These are phyloP conservation scores for Neospermospora avenae DNA, from an alignment of 2,329 filamentous ascomycete genomes.

Conservation along the genomic window DNA sequence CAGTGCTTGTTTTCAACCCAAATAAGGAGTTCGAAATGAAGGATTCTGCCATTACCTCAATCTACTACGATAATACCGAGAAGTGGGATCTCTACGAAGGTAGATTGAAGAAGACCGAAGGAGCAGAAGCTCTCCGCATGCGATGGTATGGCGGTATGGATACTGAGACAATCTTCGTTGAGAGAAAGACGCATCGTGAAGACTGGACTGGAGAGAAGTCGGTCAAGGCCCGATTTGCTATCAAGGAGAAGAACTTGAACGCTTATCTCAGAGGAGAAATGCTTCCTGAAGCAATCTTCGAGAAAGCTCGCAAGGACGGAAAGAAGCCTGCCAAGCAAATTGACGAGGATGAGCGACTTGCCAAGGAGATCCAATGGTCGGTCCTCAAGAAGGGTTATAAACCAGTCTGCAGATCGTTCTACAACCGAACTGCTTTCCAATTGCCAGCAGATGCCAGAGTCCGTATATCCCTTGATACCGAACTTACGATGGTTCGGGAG, in stretches of 20 bases:
- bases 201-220: constrained; percentile 99
- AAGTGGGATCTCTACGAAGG: constrained; percentile 94
- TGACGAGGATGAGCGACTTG: constrained; percentile 83
- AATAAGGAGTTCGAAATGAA: constrained; percentile 92
- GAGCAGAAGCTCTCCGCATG: constrained; percentile 91
- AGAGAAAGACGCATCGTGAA: constrained; percentile 96
- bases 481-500: constrained; percentile 91
- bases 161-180: constrained; percentile 90
- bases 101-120: constrained; percentile 94
- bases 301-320: constrained; percentile 91
- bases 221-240: constrained; percentile 90
- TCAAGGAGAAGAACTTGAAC: constrained; percentile 98
- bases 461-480: constrained; percentile 93
- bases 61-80: constrained; percentile 95
- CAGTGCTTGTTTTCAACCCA: constrained; percentile 94
- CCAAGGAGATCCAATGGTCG: constrained; percentile 90
- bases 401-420: constrained; percentile 93
- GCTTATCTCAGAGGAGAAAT: constrained; percentile 81
- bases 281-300: constrained; percentile 84
- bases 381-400: constrained; percentile 81
- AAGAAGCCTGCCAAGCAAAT: constrained; percentile 94
- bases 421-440: constrained; percentile 97
- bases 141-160: constrained; percentile 98
- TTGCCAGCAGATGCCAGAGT: constrained; percentile 93
- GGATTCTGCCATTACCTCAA: constrained; percentile 94